These are phyloP conservation scores for Epichloe glyceriae DNA, from an alignment of 2,329 filamentous ascomycete genomes.

Conservation along the genomic window DNA sequence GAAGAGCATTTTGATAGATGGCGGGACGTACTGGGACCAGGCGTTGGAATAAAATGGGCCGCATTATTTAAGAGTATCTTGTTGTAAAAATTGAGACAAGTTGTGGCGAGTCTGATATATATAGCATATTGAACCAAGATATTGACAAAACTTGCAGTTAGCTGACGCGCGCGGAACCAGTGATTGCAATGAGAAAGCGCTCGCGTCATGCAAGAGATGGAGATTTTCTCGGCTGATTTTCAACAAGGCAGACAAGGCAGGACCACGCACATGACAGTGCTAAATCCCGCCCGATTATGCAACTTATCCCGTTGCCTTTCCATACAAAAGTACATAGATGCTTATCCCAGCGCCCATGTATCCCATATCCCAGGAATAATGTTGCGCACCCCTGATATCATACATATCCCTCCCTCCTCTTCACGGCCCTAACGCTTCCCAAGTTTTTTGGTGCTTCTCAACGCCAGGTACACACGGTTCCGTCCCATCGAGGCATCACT, in stretches of 20 bases:
- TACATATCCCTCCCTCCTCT: neutral
- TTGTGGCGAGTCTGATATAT: too few relatives aligned
- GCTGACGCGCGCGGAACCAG: too few relatives aligned
- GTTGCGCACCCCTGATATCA: neutral
- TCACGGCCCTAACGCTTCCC: neutral
- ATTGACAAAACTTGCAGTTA: too few relatives aligned
- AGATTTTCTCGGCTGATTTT: neutral
- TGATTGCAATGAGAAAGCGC: neutral
- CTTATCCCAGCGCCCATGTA: neutral
- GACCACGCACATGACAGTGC: neutral
- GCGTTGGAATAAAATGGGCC: slow-evolving; percentile 9
- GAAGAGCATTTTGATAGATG: slow-evolving; percentile 1
- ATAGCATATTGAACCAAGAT: too few relatives aligned
- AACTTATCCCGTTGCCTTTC: neutral
- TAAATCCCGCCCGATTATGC: neutral
- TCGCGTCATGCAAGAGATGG: neutral
- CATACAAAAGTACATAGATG: slow-evolving; percentile 3
- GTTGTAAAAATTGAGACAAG: neutral
- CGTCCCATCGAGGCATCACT: slow-evolving; percentile 17
- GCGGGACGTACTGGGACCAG: slow-evolving; percentile 4
- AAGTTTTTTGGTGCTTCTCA: neutral
- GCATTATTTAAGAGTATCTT: neutral
- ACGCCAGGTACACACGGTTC: neutral
- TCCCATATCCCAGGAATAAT: neutral
- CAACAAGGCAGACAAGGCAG: neutral